A percentile compares a stretch with the other conserved stretches of the same genome.
These are phyloP conservation scores for Mucor circinelloides DNA, from an alignment of 371 early-diverging fungal species.

Conservation along the genomic window DNA sequence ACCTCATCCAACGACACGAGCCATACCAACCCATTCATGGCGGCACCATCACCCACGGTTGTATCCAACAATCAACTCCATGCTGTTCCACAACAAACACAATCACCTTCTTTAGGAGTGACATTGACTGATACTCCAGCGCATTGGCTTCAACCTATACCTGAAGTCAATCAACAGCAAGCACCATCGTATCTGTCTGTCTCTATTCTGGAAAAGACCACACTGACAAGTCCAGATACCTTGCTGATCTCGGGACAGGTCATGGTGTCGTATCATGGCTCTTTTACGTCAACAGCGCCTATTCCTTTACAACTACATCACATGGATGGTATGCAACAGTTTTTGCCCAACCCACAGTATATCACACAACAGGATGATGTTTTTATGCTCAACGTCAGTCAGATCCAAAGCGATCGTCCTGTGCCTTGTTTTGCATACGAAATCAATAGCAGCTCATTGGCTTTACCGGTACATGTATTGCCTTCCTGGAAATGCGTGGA, in stretches of 20 bases:
- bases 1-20: neutral
- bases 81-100: neutral
- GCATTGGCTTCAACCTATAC: conserved; percentile 10
- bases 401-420: neutral
- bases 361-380: neutral
- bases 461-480: neutral
- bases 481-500: conserved; percentile 19
- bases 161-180: conserved; percentile 2
- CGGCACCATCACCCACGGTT: conserved; percentile 1
- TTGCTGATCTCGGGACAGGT: neutral
- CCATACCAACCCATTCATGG: conserved; percentile 4
- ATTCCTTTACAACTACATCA: neutral
- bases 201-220: neutral
- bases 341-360: neutral
- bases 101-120: neutral
- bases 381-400: neutral
- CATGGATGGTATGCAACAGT: neutral
- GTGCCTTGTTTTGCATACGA: conserved; percentile 5
- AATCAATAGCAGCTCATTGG: neutral
- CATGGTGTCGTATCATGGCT: neutral
- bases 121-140: neutral
- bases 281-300: neutral
- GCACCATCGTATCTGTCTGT: neutral
- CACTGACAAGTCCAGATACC: neutral
- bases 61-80: neutral